Base-by-base conservation (phyloP, 371 early-diverging fungal species). In the Funneliformis caledonium region DNA sequence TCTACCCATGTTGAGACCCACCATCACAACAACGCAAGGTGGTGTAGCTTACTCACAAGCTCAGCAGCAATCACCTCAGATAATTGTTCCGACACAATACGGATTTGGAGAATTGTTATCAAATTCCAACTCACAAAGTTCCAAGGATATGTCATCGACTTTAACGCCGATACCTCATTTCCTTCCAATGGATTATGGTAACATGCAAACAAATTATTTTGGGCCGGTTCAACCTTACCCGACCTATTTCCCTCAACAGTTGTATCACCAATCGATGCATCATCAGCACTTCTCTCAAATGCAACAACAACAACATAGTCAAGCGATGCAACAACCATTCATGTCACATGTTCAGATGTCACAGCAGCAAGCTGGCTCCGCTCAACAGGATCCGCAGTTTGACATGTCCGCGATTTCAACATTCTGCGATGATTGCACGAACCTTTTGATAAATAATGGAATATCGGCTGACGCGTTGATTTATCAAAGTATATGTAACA, bases 71-170 rank as follows among this genome's bases (percentile, higher is more conserved):
- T 37, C 37, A 37, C 74, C 74, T 56, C 74, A 74, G 56, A 52
- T 74, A 48, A 74, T 74, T 26, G 74, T 74, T 19, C 74, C 74
- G 14, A 74, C 74, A 74, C 74, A 74, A 14, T 31, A 4, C 22
- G 47, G 70, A 12, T 59, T n/a, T 37, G 74, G 52, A 33, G 74
- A 74, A 56, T 37, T 74, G 7, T 31, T 52, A 52, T 56, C 74
- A 74, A 56, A 59, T 74, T 65, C 67, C 4, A 74, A 16, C 33
- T 26, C 26, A 26, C 42, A 37, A 8, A 43, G 12, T 19, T 59
- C 74, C 50, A 73, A 59, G 8, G 56, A 73, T 10, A 33, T 59
- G 59, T 50, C 56, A 12, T 11, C 52, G 2, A 14, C 52, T 22
- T 50, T 56, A 50, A 67, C 14, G 31, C 31, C 12, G 14, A 26